phyloP scores from a whole-genome alignment of 2,329 filamentous ascomycete genomes.

The Zarea fungicola region DNA sequence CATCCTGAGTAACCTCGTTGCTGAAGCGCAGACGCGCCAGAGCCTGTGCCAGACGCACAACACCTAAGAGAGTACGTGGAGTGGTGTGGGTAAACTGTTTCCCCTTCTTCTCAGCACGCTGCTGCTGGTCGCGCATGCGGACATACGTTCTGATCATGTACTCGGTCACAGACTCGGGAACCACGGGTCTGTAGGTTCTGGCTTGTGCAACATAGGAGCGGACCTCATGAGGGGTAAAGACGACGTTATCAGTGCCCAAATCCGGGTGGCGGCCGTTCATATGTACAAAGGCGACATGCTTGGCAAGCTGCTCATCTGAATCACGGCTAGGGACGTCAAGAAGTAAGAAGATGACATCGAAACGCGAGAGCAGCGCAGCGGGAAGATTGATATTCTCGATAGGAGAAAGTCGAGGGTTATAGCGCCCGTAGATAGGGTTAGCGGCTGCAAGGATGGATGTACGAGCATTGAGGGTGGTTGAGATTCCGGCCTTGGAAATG shows the following conservation, averaged over 20 bases:
- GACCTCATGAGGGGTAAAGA: constrained; percentile 90
- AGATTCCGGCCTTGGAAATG: constrained; percentile 70
- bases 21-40: constrained; percentile 88
- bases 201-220: constrained; percentile 94
- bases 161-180: constrained; percentile 81
- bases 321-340: constrained; percentile 91
- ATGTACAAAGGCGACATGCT: constrained; percentile 93
- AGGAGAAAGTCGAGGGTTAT: constrained; percentile 94
- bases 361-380: constrained; percentile 93
- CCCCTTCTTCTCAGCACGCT: constrained; percentile 83
- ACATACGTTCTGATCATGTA: constrained; percentile 98
- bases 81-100: constrained; percentile 93
- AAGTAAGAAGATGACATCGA: constrained; percentile 94
- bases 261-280: constrained; percentile 95
- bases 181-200: constrained; percentile 78
- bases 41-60: constrained; percentile 89
- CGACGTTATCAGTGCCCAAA: constrained; percentile 51
- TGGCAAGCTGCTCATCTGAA: constrained; percentile 84
- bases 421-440: constrained; percentile 94
- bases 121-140: constrained; percentile 85
- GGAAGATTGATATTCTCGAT: constrained; percentile 99
- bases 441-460: constrained; percentile 94
- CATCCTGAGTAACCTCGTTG: constrained; percentile 77
- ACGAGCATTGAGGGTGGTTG: constrained; percentile 81
- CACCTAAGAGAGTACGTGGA: constrained; percentile 85